Base-by-base conservation (phyloP, 1,284 basidiomycete genomes). In the Xanthoconium separans region DNA sequence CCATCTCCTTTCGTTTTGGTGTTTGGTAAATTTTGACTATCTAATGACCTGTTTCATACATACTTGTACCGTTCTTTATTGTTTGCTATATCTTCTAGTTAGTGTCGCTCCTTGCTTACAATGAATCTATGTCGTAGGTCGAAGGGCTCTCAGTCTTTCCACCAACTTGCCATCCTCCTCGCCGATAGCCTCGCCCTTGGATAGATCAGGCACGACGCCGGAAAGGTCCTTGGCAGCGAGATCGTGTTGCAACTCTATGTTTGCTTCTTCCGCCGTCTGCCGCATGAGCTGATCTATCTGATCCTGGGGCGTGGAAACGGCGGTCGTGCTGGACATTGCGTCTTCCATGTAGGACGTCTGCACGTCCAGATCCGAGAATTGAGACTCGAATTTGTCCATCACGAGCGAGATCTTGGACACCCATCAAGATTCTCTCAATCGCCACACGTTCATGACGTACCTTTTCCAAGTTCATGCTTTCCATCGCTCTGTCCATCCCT, bases 401-500 rank as follows among this genome's bases (percentile, higher is more conserved):
- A 99, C 94, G 58, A 93, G 74, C 12, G 97, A 96, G 72, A 99
- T 99, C 95, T 98, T 62, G 34, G 18, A 48, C 34, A 53, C 51
- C 43, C 37, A 54, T 58, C 42, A 43, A 53, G 39, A 34, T 39
- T 16, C 30, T 50, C n/a, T 53, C 24, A 24, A 47, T 15, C 39
- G 46, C 24, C 13, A 53, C 9, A 8, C 41, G 15, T n/a, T 5
- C 24, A 42, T 31, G 36, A 46, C 52, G 31, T 66, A 95, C 95
- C 70, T 89, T 80, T 68, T 99, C 97, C 48, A 99, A 82, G 75
- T 99, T 98, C 97, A 99, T 99, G 73, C 82, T 92, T 69, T 98
- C 92, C 97, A 99, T 98, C 6, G 97, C 97, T 69, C 90, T 93
- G 73, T 99, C 97, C 95, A 99, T 98, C 20, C 95, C 95, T 69